Percentiles rank a stretch among this genome's conserved stretches.
Evolutionary conservation across 2,329 filamentous ascomycete genomes (phyloP).

Genomic region (Trichophyton schoenleinii): DNA sequence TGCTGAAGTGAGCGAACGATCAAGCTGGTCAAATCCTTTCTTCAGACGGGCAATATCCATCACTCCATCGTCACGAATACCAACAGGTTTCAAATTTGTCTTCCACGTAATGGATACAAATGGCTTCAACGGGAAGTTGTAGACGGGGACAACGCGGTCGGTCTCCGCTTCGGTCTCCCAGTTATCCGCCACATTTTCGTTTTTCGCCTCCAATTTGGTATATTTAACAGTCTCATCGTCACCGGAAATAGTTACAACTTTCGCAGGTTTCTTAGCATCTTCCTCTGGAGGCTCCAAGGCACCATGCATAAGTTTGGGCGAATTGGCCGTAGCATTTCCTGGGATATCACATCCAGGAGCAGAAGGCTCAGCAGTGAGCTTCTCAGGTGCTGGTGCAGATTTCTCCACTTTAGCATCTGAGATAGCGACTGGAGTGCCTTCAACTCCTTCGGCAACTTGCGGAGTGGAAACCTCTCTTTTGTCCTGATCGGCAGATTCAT

Average conservation of each 20-base stretch:
- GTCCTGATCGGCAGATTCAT: background rate
- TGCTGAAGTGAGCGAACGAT: slow-evolving; percentile 81
- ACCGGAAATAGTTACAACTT: slow-evolving; percentile 17
- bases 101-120: slow-evolving; percentile 78
- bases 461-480: slow-evolving; percentile 53
- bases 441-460: slow-evolving; percentile 54
- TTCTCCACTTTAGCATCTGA: slow-evolving; percentile 52
- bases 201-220: slow-evolving; percentile 28
- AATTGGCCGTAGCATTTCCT: slow-evolving; percentile 24
- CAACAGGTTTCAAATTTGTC: slow-evolving; percentile 38
- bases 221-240: slow-evolving; percentile 45
- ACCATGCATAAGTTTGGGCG: slow-evolving; percentile 30
- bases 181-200: slow-evolving; percentile 10
- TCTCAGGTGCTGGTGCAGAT: slow-evolving; percentile 47
- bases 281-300: slow-evolving; percentile 42
- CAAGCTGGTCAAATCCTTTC: slow-evolving; percentile 96
- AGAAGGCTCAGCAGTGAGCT: slow-evolving; percentile 29
- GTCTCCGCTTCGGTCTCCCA: slow-evolving; percentile 47
- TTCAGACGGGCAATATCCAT: slow-evolving; percentile 90
- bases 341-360: slow-evolving; percentile 25
- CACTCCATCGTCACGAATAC: slow-evolving; percentile 65
- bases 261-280: background rate
- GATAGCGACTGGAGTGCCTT: slow-evolving; percentile 46
- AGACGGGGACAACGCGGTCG: slow-evolving; percentile 59
- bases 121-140: slow-evolving; percentile 92